A percentile compares a stretch with the other conserved stretches of the same genome.
These are phyloP conservation scores for Ogataea polymorpha DNA, from an alignment of 805 yeast genomes.

Conservation along the genomic window DNA sequence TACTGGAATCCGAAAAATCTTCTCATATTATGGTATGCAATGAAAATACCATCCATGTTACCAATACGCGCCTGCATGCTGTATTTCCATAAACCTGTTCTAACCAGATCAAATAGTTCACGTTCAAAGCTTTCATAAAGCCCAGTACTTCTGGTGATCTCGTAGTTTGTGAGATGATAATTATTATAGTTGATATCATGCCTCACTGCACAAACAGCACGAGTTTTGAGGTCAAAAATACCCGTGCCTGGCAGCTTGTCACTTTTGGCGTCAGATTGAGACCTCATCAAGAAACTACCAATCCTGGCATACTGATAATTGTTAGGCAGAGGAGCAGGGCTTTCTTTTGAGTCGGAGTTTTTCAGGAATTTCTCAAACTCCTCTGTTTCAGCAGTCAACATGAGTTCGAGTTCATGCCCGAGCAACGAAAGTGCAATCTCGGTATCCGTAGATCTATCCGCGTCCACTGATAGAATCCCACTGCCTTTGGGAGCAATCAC, in stretches of 20 bases:
- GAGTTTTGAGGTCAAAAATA: slow-evolving; percentile 84
- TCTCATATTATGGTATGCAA: slow-evolving; percentile 84
- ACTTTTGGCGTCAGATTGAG: slow-evolving; percentile 86
- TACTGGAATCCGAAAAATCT: slow-evolving; percentile 89
- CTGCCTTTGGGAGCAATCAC: slow-evolving; percentile 46
- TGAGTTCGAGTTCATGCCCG: slow-evolving; percentile 77
- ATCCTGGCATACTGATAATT: slow-evolving; percentile 69
- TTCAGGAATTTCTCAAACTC: slow-evolving; percentile 43
- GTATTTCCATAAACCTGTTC: slow-evolving; percentile 79
- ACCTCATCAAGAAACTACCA: slow-evolving; percentile 74
- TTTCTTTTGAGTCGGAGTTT: slow-evolving; percentile 6
- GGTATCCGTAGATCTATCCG: slow-evolving; percentile 63
- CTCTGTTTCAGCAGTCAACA: slow-evolving; percentile 59
- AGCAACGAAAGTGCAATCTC: slow-evolving; percentile 68
- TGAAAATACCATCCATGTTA: slow-evolving; percentile 92
- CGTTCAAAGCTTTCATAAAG: slow-evolving; percentile 75
- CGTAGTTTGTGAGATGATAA: slow-evolving; percentile 61
- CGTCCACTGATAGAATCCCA: slow-evolving; percentile 57
- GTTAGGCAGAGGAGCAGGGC: slow-evolving; percentile 8
- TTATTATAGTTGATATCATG: slow-evolving; percentile 61
- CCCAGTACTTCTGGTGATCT: slow-evolving; percentile 60
- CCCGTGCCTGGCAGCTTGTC: slow-evolving; percentile 82
- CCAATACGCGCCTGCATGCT: slow-evolving; percentile 92
- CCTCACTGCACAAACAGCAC: slow-evolving; percentile 86
- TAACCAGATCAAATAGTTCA: slow-evolving; percentile 71